phyloP scores from a whole-genome alignment of 176 grass and related monocot species.

The Puya raimondii region DNA sequence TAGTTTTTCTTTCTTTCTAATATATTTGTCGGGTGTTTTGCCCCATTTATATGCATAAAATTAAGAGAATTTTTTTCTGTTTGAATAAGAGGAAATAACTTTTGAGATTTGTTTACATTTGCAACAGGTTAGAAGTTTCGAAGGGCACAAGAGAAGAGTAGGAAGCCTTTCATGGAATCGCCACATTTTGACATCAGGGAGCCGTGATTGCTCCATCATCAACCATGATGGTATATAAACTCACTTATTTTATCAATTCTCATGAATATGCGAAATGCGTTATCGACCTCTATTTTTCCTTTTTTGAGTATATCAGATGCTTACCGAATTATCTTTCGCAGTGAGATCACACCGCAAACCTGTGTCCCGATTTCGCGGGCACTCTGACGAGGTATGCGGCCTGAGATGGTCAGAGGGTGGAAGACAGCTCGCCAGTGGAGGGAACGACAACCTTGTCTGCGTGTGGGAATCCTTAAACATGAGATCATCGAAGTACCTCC shows the following conservation, averaged over 20 bases:
- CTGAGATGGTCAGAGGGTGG: constrained; percentile 28
- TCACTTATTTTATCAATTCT: not conserved
- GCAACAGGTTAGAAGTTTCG: constrained; percentile 25
- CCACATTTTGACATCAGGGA: constrained; percentile 29
- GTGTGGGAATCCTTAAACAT: constrained; percentile 24
- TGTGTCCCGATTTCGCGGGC: constrained; percentile 4
- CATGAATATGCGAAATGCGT: not conserved
- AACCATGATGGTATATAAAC: constrained; percentile 30
- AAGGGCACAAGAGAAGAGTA: constrained; percentile 27
- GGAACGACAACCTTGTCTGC: constrained; percentile 25
- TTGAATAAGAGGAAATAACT: too few species aligned
- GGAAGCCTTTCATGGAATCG: constrained; percentile 33
- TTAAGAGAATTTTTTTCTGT: too few species aligned
- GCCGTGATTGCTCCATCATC: constrained; percentile 26
- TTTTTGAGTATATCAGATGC: not conserved
- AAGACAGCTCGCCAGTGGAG: constrained; percentile 22
- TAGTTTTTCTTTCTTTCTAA: too few species aligned
- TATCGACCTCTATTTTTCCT: not conserved
- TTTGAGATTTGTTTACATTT: not conserved
- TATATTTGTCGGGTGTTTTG: too few species aligned
- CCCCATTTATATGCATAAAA: too few species aligned
- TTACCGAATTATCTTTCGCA: not conserved
- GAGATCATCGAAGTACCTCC: constrained; percentile 13
- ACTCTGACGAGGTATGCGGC: constrained; percentile 29
- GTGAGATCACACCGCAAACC: constrained; percentile 17